A percentile compares a stretch with the other conserved stretches of the same genome.
phyloP scores from a whole-genome alignment of 1,139 yeast species.

The Hansenula lynferdii region DNA sequence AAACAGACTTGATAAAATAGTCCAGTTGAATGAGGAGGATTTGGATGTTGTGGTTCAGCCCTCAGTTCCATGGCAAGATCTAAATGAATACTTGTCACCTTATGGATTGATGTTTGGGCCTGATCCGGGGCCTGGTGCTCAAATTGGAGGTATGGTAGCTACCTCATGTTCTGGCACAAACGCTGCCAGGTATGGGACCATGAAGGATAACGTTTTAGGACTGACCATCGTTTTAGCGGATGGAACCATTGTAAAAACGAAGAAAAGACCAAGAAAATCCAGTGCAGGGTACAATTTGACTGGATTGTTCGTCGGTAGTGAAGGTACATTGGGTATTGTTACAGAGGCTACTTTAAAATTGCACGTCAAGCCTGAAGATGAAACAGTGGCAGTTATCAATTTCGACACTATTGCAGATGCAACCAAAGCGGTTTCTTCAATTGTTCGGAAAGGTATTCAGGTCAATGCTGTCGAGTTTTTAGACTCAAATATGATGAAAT shows the following conservation, averaged over 20 bases:
- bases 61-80: conserved; percentile 67
- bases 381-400: conserved; percentile 64
- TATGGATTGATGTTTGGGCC: conserved; percentile 54
- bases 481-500: conserved; percentile 60
- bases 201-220: conserved; percentile 69
- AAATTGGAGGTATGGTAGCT: conserved; percentile 72
- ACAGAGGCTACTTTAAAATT: conserved; percentile 71
- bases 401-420: conserved; percentile 59
- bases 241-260: conserved; percentile 71
- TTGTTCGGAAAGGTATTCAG: conserved; percentile 56
- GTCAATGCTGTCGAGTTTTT: conserved; percentile 65
- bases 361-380: conserved; percentile 57
- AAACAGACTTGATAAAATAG: conserved; percentile 46
- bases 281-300: conserved; percentile 75
- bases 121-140: conserved; percentile 82
- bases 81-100: conserved; percentile 49
- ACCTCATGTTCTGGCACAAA: conserved; percentile 80
- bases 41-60: conserved; percentile 65
- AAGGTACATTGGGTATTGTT: conserved; percentile 73
- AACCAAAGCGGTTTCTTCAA: conserved; percentile 56
- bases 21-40: conserved; percentile 52
- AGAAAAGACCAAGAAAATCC: conserved; percentile 67
- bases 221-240: conserved; percentile 76
- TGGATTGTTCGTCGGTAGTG: conserved; percentile 65
- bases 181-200: conserved; percentile 72